phyloP scores from a whole-genome alignment of 164 flowering plant species.

The Paratinospora sagittata region DNA sequence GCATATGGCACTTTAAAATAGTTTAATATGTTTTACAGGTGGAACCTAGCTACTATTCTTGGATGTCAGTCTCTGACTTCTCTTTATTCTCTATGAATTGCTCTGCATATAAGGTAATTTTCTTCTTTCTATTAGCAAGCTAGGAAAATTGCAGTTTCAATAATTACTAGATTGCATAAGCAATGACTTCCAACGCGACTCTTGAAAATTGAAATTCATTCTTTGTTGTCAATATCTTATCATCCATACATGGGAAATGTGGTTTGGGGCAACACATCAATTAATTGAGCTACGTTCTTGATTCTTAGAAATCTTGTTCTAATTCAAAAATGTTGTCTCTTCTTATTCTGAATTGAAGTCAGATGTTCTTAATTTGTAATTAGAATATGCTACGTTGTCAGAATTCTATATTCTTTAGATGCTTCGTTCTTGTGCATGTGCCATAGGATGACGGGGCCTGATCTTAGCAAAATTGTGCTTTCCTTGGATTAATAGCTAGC shows the following conservation, averaged over 20 bases:
- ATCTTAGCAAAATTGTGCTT: not conserved
- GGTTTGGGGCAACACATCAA: not conserved
- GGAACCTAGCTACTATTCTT: too few species aligned
- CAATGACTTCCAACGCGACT: not conserved
- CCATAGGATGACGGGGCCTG: not conserved
- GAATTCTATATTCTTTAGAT: not conserved
- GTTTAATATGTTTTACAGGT: too few species aligned
- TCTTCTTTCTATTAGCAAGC: not conserved
- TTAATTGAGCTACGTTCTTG: not conserved
- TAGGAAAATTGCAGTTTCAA: not conserved
- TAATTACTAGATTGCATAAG: not conserved
- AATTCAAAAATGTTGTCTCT: not conserved
- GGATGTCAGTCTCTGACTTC: not conserved
- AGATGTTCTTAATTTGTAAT: not conserved
- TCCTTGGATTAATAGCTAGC: too few species aligned
- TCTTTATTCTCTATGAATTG: not conserved
- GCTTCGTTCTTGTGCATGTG: not conserved
- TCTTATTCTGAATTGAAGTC: not conserved
- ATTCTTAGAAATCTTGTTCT: not conserved
- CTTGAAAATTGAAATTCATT: not conserved
- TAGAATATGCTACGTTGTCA: not conserved
- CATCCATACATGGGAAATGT: not conserved
- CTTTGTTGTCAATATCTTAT: not conserved
- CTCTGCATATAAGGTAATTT: not conserved
- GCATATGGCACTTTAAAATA: too few species aligned